Evolutionary conservation across 176 grass and related monocot genomes (phyloP).

Genomic region (sorghum (Sorghum bicolor)): Sorghum_bicolor_NCBIv3 NC_012872.2:70840501-70841000

Average conservation of each 20-base stretch:
- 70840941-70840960: background rate
- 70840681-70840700: conserved; percentile 26
- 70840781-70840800: conserved; percentile 29
- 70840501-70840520: conserved; percentile 69
- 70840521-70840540: conserved; percentile 34
- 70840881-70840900: background rate
- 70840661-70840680: conserved; percentile 23
- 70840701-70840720: conserved; percentile 65
- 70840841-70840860: conserved; percentile 33
- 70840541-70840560: conserved; percentile 41
- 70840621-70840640: conserved; percentile 43
- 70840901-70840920: conserved; percentile 29
- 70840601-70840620: conserved; percentile 48
- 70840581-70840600: conserved; percentile 61
- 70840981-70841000: background rate
- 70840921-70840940: conserved; percentile 31
- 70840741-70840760: conserved; percentile 43
- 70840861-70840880: background rate
- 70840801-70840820: conserved; percentile 50
- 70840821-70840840: conserved; percentile 42
- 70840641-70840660: conserved; percentile 52
- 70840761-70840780: conserved; percentile 28
- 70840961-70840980: conserved; percentile 20
- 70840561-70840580: conserved; percentile 43
- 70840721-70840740: conserved; percentile 37